Percentiles rank a stretch among this genome's conserved stretches.
These are phyloP conservation scores for Lactarius indigo DNA, from an alignment of 768 basidiomycete genomes.

Conservation along the genomic window DNA sequence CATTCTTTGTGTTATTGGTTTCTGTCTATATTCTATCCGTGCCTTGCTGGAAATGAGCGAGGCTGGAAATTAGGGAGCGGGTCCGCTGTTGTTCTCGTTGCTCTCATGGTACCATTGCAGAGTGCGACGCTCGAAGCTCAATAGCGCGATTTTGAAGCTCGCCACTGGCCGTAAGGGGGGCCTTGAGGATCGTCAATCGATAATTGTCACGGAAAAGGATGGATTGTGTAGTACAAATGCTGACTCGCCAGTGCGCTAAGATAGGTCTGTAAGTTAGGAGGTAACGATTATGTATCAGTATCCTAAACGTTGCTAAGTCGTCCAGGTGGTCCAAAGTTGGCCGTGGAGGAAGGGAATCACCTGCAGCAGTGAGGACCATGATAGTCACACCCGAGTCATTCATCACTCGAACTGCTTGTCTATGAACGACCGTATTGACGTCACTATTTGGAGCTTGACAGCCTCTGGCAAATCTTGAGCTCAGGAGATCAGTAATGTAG, in stretches of 20 bases:
- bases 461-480: constrained; percentile 14
- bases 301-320: not conserved
- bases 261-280: not conserved
- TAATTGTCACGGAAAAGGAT: not conserved
- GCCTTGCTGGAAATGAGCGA: no score
- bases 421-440: constrained; percentile 14
- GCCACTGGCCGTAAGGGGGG: not conserved
- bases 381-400: not conserved
- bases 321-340: not conserved
- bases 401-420: constrained; percentile 20
- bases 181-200: not conserved
- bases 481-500: not conserved
- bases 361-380: not conserved
- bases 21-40: no score
- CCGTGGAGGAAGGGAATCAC: not conserved
- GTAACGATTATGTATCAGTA: not conserved
- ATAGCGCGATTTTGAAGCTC: not conserved
- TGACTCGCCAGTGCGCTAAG: not conserved
- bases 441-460: constrained; percentile 17
- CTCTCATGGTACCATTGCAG: not conserved
- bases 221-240: not conserved
- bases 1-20: no score
- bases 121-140: not conserved
- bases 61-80: not conserved
- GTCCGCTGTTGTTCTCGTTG: not conserved